Evolutionary conservation across 164 flowering plant species (phyloP).

Genomic region (Chloranthus sessilifolius): DNA sequence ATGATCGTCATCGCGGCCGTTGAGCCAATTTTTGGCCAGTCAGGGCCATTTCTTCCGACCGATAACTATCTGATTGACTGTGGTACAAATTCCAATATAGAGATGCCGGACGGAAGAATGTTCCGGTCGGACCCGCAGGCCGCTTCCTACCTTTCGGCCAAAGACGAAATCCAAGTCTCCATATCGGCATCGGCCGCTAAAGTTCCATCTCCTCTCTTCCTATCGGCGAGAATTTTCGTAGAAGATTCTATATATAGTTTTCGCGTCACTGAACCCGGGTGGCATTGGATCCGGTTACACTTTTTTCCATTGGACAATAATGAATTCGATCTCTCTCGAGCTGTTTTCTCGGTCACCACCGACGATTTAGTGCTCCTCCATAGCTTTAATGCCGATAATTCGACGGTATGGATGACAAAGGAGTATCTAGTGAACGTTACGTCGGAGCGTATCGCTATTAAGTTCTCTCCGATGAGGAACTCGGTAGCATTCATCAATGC

Average conservation of each 20-base stretch:
- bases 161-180: conserved; percentile 33
- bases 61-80: conserved; percentile 60
- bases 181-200: conserved; percentile 10
- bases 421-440: conserved; percentile 62
- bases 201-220: conserved; percentile 18
- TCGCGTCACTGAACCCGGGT: conserved; percentile 40
- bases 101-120: conserved; percentile 40
- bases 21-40: neutral
- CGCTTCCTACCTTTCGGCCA: conserved; percentile 20
- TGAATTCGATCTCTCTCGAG: conserved; percentile 30
- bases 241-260: conserved; percentile 51
- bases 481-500: conserved; percentile 63
- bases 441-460: conserved; percentile 26
- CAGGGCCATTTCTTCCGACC: conserved; percentile 38
- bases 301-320: conserved; percentile 43
- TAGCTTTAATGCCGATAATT: conserved; percentile 24
- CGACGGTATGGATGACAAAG: conserved; percentile 20
- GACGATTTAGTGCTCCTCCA: conserved; percentile 43
- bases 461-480: conserved; percentile 39
- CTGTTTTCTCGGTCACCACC: conserved; percentile 45
- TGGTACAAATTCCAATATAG: conserved; percentile 30
- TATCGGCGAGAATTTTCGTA: conserved; percentile 42
- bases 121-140: conserved; percentile 47
- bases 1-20: conserved; percentile 2
- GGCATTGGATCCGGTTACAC: conserved; percentile 78